Evolutionary conservation across 257 asterid species (phyloP).

Genomic region (Solanum chmielewskii): DNA sequence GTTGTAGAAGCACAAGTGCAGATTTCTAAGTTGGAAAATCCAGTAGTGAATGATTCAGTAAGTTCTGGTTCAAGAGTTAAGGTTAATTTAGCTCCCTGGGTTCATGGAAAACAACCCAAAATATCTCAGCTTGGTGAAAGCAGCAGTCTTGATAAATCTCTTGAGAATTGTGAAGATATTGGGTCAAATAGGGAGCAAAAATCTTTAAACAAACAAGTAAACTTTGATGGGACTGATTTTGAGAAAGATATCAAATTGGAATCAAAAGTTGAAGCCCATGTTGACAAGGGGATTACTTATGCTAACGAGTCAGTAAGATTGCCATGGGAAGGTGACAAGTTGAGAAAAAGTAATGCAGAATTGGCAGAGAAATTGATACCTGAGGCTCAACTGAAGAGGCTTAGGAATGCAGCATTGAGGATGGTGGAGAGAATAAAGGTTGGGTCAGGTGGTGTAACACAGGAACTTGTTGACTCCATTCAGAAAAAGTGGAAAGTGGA

Average conservation of each 20-base stretch:
- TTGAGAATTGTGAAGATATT: slow-evolving; percentile 3
- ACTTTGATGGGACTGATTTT: neutral
- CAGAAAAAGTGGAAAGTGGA: slow-evolving; percentile 71
- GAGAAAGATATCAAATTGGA: neutral
- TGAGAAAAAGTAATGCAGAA: slow-evolving; percentile 26
- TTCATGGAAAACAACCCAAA: slow-evolving; percentile 36
- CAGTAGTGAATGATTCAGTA: neutral
- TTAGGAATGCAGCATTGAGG: slow-evolving; percentile 59
- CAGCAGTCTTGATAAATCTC: slow-evolving; percentile 1
- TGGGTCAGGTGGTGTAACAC: slow-evolving; percentile 77
- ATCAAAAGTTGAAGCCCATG: neutral
- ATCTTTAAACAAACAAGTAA: slow-evolving; percentile 2
- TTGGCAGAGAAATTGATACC: slow-evolving; percentile 68
- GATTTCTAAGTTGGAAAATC: neutral
- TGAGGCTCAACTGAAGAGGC: slow-evolving; percentile 70
- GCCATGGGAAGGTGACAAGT: slow-evolving; percentile 52
- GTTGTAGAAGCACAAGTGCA: slow-evolving; percentile 4
- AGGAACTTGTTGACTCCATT: slow-evolving; percentile 50
- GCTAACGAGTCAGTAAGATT: slow-evolving; percentile 9
- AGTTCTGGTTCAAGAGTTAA: slow-evolving; percentile 14
- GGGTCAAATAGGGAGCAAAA: neutral
- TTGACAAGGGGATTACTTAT: neutral
- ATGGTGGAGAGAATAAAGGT: slow-evolving; percentile 78
- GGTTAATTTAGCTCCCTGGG: slow-evolving; percentile 62
- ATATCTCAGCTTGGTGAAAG: slow-evolving; percentile 2